These are phyloP conservation scores for Hydrangea macrophylla DNA, from an alignment of 148 eudicot species.

Conservation along the genomic window DNA sequence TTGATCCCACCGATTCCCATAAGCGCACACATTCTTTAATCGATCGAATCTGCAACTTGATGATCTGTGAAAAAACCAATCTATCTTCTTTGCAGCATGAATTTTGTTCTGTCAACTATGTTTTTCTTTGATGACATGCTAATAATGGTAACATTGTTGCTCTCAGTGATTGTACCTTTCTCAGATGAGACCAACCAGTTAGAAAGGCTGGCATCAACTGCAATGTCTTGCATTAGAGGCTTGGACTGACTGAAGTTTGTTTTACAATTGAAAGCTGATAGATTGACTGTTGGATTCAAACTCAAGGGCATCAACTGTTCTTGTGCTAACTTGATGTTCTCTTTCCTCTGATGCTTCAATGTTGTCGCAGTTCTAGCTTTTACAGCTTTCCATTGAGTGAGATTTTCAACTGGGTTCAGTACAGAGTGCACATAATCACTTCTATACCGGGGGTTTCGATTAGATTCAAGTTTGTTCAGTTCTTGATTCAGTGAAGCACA, in stretches of 20 bases:
- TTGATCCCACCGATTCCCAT: neutral
- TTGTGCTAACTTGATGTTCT: slow-evolving; percentile 19
- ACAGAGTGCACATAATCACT: slow-evolving; percentile 47
- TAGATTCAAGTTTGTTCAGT: slow-evolving; percentile 12
- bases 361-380: slow-evolving; percentile 31
- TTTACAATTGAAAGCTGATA: slow-evolving; percentile 10
- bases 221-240: slow-evolving; percentile 13
- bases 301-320: neutral
- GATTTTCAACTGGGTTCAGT: slow-evolving; percentile 68
- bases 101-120: neutral
- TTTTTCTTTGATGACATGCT: neutral
- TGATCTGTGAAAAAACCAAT: neutral
- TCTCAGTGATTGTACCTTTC: neutral
- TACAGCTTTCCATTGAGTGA: slow-evolving; percentile 62
- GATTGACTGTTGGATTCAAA: neutral
- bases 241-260: slow-evolving; percentile 6
- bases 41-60: neutral
- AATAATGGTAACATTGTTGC: neutral
- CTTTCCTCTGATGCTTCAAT: slow-evolving; percentile 19
- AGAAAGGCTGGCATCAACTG: slow-evolving; percentile 30
- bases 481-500: slow-evolving; percentile 16
- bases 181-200: slow-evolving; percentile 30
- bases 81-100: neutral
- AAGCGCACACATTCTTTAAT: neutral
- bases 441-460: slow-evolving; percentile 22